phyloP scores from a whole-genome alignment of 2,329 filamentous ascomycete genomes.

The Teratosphaeria nubilosa region DNA sequence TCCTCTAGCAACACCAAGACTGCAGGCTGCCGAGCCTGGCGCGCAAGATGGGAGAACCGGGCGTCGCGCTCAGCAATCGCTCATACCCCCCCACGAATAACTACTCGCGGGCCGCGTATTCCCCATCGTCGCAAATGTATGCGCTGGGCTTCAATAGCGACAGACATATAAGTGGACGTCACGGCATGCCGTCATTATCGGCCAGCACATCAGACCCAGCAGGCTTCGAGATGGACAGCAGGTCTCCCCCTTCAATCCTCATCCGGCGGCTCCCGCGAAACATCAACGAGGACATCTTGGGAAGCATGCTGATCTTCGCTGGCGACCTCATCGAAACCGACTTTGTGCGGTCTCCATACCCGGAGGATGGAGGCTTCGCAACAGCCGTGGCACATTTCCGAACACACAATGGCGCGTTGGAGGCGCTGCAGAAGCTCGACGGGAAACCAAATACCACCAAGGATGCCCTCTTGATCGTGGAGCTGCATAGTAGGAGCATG shows the following conservation, averaged over 20 bases:
- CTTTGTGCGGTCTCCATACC: conserved; percentile 44
- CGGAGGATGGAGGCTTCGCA: conserved; percentile 47
- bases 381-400: conserved; percentile 51
- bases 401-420: conserved; percentile 46
- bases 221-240: conserved; percentile 9
- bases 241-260: conserved; percentile 33
- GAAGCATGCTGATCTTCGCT: conserved; percentile 56
- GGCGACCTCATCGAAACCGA: conserved; percentile 52
- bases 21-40: neutral
- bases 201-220: conserved; percentile 16
- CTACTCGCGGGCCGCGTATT: neutral
- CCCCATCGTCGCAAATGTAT: neutral
- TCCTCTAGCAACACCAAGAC: neutral
- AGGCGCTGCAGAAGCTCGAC: conserved; percentile 49
- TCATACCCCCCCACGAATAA: neutral
- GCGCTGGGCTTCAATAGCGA: neutral
- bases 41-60: neutral
- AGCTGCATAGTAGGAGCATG: conserved; percentile 38
- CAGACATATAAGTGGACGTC: neutral
- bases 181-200: conserved; percentile 19
- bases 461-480: conserved; percentile 48
- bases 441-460: conserved; percentile 53
- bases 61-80: neutral
- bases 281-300: conserved; percentile 48
- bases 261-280: conserved; percentile 51